Conservation (phyloP, 1,284 basidiomycete genomes). For the Amylostereum chailletii region DNA sequence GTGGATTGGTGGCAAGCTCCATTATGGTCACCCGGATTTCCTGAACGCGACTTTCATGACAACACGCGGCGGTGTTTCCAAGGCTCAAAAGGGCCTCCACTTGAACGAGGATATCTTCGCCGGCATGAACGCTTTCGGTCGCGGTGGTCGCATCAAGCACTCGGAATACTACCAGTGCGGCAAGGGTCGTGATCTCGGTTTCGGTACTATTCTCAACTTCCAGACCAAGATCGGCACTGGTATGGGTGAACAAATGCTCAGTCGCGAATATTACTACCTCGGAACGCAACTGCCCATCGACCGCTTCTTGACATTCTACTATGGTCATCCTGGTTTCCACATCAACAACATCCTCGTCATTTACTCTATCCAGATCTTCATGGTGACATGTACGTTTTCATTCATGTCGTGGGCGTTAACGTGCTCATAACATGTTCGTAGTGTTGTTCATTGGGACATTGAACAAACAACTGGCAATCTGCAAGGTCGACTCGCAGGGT, state of each 20-base stretch:
- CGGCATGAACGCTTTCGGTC: conserved; percentile 98
- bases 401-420: not conserved
- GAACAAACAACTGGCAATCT: conserved; percentile 85
- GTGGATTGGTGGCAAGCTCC: conserved; percentile 97
- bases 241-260: conserved; percentile 99
- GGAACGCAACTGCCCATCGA: conserved; percentile 98
- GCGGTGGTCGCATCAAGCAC: conserved; percentile 99
- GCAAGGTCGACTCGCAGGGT: conserved; percentile 74
- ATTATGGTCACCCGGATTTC: conserved; percentile 99
- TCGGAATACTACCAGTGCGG: conserved; percentile 99
- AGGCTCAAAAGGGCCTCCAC: conserved; percentile 98
- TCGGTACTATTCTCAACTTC: conserved; percentile 99
- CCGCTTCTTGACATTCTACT: conserved; percentile 99
- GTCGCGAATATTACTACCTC: conserved; percentile 98
- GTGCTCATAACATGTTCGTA: conserved; percentile 19
- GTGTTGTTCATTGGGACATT: conserved; percentile 91
- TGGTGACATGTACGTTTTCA: conserved; percentile 68
- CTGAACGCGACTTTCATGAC: conserved; percentile 98
- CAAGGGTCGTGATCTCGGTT: conserved; percentile 98
- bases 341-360: conserved; percentile 99
- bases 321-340: conserved; percentile 99
- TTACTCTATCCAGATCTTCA: conserved; percentile 92
- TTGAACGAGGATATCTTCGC: conserved; percentile 99
- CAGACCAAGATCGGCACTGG: conserved; percentile 99
- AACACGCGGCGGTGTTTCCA: conserved; percentile 97